phyloP scores from a whole-genome alignment of 2,329 filamentous ascomycete species.

The Neofusicoccum kwambonambiense region DNA sequence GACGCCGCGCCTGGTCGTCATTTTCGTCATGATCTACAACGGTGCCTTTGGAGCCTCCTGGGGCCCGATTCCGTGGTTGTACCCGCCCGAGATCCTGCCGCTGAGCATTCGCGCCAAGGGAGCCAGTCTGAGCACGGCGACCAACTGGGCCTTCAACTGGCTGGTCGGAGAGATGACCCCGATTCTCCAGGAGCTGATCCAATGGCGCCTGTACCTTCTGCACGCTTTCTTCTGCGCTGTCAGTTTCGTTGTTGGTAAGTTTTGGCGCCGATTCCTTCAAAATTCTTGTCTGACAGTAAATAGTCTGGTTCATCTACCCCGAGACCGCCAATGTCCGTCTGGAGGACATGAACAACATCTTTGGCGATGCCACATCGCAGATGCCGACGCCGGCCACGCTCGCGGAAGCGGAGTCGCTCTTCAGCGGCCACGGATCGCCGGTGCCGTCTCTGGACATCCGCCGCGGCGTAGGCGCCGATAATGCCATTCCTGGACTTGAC shows the following conservation, averaged over 20 bases:
- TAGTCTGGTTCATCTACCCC: slow-evolving; percentile 96
- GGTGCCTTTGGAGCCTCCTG: slow-evolving; percentile 96
- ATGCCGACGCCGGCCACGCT: slow-evolving; percentile 75
- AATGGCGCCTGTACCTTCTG: slow-evolving; percentile 90
- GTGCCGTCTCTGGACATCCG: slow-evolving; percentile 74
- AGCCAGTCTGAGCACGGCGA: slow-evolving; percentile 90
- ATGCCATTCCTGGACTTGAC: slow-evolving; percentile 74
- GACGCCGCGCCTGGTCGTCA: slow-evolving; percentile 81
- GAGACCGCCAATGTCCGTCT: slow-evolving; percentile 93
- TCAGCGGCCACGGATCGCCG: slow-evolving; percentile 71
- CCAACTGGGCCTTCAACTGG: slow-evolving; percentile 99
- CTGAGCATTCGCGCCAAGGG: slow-evolving; percentile 96
- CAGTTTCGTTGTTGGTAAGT: slow-evolving; percentile 93
- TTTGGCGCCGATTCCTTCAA: not conserved
- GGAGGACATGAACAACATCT: slow-evolving; percentile 94
- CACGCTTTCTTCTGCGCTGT: slow-evolving; percentile 96
- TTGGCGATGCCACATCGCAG: slow-evolving; percentile 86
- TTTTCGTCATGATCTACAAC: slow-evolving; percentile 98
- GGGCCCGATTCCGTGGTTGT: slow-evolving; percentile 97
- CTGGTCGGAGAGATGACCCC: slow-evolving; percentile 94
- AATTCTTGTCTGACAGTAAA: slow-evolving; percentile 23
- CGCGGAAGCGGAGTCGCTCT: slow-evolving; percentile 78
- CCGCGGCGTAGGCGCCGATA: slow-evolving; percentile 56
- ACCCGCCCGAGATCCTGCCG: slow-evolving; percentile 97
- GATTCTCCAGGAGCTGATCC: slow-evolving; percentile 84